These are phyloP conservation scores for Colletotrichum chrysophilum DNA, from an alignment of 2,329 filamentous ascomycete species.

Conservation along the genomic window DNA sequence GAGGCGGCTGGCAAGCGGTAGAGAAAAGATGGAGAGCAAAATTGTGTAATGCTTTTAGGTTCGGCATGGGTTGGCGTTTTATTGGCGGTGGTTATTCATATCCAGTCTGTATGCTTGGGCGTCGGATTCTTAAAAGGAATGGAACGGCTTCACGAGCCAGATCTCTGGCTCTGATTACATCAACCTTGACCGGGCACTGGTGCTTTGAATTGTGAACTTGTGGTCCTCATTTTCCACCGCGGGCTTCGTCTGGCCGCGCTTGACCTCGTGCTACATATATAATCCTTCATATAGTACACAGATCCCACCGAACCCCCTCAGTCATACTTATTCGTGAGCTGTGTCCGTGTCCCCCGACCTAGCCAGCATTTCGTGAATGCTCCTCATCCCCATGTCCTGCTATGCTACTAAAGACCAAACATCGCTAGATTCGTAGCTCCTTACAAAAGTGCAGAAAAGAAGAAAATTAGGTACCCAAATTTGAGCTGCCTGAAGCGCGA, in stretches of 20 bases:
- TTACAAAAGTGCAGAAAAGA: conserved; percentile 1
- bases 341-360: background rate
- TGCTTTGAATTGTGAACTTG: background rate
- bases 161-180: background rate
- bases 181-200: background rate
- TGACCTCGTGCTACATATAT: background rate
- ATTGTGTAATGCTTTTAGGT: conserved; percentile 9
- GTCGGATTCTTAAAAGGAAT: conserved; percentile 11
- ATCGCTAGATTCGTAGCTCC: conserved; percentile 19
- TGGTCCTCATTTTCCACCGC: background rate
- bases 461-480: conserved; percentile 19
- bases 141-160: background rate
- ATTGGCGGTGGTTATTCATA: conserved; percentile 11
- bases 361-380: conserved; percentile 9
- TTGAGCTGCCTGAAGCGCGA: background rate
- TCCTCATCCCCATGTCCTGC: conserved; percentile 2
- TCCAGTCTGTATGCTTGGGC: conserved; percentile 4
- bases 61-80: conserved; percentile 19
- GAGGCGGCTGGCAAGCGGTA: conserved; percentile 34
- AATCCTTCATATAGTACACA: conserved; percentile 11
- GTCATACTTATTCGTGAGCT: conserved; percentile 14
- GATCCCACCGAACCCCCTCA: background rate
- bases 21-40: background rate
- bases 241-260: background rate
- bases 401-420: conserved; percentile 22